A percentile compares a stretch with the other conserved stretches of the same genome.
These are phyloP conservation scores for Macadamia tetraphylla DNA, from an alignment of 164 flowering plant species.

Conservation along the genomic window DNA sequence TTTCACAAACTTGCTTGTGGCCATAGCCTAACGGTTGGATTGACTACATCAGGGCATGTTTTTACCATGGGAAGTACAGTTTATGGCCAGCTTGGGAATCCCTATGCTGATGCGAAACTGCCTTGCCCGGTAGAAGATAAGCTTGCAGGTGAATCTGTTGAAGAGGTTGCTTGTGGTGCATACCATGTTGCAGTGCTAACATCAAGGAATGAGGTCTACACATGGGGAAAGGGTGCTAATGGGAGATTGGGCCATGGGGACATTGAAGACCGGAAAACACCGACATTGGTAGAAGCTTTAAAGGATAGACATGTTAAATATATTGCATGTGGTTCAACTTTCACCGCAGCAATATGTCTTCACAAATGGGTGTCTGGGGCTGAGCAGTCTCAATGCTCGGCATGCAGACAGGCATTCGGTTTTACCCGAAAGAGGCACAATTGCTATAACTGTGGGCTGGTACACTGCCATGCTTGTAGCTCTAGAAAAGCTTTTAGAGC, in stretches of 20 bases:
- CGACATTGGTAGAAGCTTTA: constrained; percentile 70
- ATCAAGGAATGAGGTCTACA: constrained; percentile 74
- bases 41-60: constrained; percentile 70
- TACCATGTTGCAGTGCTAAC: constrained; percentile 77
- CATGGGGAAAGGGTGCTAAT: constrained; percentile 92
- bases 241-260: constrained; percentile 90
- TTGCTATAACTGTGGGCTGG: constrained; percentile 87
- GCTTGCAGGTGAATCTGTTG: constrained; percentile 55
- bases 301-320: constrained; percentile 74
- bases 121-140: constrained; percentile 72
- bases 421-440: constrained; percentile 84
- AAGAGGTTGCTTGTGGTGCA: constrained; percentile 78
- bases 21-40: constrained; percentile 71
- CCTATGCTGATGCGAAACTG: constrained; percentile 61
- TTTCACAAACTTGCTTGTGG: constrained; percentile 80
- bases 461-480: constrained; percentile 81
- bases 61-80: constrained; percentile 82
- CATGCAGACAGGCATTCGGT: constrained; percentile 82
- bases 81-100: constrained; percentile 84
- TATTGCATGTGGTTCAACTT: constrained; percentile 77
- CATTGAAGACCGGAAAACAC: constrained; percentile 61
- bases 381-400: constrained; percentile 75
- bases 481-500: constrained; percentile 65
- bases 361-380: constrained; percentile 81
- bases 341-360: constrained; percentile 68